Conservation (phyloP, 805 yeast genomes). For the Yamadazyma philogaea region DNA sequence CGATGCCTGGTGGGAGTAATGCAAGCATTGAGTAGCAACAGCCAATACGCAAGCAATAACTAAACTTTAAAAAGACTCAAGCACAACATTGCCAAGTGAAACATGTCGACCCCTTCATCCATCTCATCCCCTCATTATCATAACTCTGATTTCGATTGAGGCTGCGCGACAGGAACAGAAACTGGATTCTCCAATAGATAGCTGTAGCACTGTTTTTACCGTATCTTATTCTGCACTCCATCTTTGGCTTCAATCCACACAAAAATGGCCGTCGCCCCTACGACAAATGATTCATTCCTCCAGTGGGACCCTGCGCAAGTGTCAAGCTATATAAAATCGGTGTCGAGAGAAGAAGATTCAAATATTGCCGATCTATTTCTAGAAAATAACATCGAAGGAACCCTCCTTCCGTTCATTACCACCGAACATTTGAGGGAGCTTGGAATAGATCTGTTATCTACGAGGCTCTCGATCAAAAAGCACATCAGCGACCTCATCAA, state of each 20-base stretch:
- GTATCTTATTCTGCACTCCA: too few relatives aligned
- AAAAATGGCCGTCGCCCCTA: conserved; percentile 5
- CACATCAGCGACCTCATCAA: conserved; percentile 53
- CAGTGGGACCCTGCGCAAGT: conserved; percentile 48
- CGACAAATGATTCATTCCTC: conserved; percentile 32
- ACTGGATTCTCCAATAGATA: background rate
- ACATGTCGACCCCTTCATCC: too few relatives aligned
- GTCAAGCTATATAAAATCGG: conserved; percentile 28
- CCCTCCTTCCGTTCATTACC: conserved; percentile 63
- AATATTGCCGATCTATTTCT: conserved; percentile 35
- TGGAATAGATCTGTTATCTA: conserved; percentile 53
- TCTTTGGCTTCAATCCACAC: background rate
- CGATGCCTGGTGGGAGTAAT: background rate
- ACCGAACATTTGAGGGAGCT: conserved; percentile 72
- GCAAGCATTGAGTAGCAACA: too few relatives aligned
- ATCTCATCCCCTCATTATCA: too few relatives aligned
- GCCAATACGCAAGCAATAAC: too few relatives aligned
- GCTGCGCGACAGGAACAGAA: background rate
- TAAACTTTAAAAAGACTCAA: too few relatives aligned
- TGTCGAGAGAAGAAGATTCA: conserved; percentile 21
- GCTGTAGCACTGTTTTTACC: background rate
- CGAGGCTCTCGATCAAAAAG: conserved; percentile 58
- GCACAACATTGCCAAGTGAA: too few relatives aligned
- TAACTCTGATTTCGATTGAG: too few relatives aligned
- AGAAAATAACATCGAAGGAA: conserved; percentile 67